Conservation (phyloP, 441 rosid species). For the Omphalea diandra region DNA sequence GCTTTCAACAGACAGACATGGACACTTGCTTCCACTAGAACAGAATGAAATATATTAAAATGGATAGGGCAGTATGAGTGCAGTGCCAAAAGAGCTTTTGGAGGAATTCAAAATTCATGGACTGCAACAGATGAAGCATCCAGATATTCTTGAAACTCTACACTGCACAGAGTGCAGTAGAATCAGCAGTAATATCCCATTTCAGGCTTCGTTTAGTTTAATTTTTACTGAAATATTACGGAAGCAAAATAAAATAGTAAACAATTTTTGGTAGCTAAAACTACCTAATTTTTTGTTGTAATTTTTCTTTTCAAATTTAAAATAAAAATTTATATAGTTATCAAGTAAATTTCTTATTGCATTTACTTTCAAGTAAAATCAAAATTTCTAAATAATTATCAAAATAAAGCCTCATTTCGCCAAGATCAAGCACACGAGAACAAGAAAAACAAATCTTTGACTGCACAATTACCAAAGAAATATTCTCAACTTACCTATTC, state of each 20-base stretch:
- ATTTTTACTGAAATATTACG: too few relatives aligned
- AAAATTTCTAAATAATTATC: background rate
- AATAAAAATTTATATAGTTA: background rate
- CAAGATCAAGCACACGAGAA: background rate
- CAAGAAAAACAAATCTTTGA: background rate
- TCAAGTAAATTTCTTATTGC: background rate
- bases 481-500: conserved; percentile 38
- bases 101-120: conserved; percentile 92
- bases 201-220: background rate
- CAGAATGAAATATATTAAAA: conserved; percentile 81
- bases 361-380: background rate
- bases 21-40: conserved; percentile 75
- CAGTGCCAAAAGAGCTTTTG: conserved; percentile 87
- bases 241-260: too few relatives aligned
- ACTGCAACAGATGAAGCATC: conserved; percentile 60
- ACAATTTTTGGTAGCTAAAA: too few relatives aligned
- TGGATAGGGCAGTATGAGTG: conserved; percentile 95
- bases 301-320: background rate
- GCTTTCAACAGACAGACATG: conserved; percentile 70
- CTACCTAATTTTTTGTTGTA: background rate
- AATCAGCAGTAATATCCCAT: background rate
- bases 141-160: conserved; percentile 46
- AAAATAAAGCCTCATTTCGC: background rate
- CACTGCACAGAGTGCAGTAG: conserved; percentile 38
- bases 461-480: conserved; percentile 8